Evolutionary conservation across 495 filamentous ascomycete genomes (phyloP).

Genomic region (Chaetomidium leptoderma): DNA sequence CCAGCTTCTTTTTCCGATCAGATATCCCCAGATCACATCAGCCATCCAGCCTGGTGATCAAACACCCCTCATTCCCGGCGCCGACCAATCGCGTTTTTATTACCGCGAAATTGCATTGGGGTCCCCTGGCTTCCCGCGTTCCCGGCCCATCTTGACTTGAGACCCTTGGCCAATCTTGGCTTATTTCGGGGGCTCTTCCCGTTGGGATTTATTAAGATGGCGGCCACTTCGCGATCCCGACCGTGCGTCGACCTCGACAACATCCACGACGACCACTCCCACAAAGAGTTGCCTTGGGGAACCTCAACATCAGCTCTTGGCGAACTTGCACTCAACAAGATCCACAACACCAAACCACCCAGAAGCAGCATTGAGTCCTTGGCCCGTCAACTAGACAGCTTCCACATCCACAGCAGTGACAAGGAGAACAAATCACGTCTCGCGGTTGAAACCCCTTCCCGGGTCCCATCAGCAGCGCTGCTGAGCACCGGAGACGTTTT

Average conservation of each 20-base stretch:
- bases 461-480: neutral
- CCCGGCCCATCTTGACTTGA: slow-evolving; percentile 11
- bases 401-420: slow-evolving; percentile 26
- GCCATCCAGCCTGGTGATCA: slow-evolving; percentile 22
- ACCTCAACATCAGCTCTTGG: slow-evolving; percentile 25
- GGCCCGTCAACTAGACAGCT: slow-evolving; percentile 27
- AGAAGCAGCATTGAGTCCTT: slow-evolving; percentile 30
- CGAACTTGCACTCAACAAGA: slow-evolving; percentile 33
- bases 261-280: slow-evolving; percentile 21
- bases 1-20: slow-evolving; percentile 26
- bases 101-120: slow-evolving; percentile 34
- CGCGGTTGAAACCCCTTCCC: neutral
- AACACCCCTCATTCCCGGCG: slow-evolving; percentile 21
- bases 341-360: slow-evolving; percentile 31
- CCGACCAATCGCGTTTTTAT: slow-evolving; percentile 27
- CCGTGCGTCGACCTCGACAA: slow-evolving; percentile 23
- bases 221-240: slow-evolving; percentile 20
- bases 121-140: slow-evolving; percentile 17
- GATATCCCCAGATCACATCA: slow-evolving; percentile 20
- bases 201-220: slow-evolving; percentile 26
- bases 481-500: slow-evolving; percentile 7
- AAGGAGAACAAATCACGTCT: slow-evolving; percentile 24
- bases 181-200: slow-evolving; percentile 19
- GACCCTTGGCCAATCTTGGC: slow-evolving; percentile 23
- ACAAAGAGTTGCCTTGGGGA: neutral